phyloP scores from a whole-genome alignment of 805 yeast genomes.

The Monosporozyma unispora region DNA sequence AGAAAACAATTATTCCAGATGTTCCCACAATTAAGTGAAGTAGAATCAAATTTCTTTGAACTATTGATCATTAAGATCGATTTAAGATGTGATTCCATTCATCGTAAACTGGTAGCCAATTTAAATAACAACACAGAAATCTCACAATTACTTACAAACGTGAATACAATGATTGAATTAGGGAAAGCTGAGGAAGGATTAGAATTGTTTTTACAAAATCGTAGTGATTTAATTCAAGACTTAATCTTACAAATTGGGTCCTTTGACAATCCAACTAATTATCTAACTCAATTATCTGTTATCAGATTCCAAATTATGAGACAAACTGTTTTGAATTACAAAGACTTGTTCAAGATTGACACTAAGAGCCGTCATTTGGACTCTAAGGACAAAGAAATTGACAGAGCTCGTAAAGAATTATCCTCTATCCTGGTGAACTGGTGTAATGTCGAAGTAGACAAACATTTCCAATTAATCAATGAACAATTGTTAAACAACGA shows the following conservation, averaged over 20 bases:
- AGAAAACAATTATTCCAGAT: slow-evolving; percentile 22
- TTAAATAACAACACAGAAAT: slow-evolving; percentile 27
- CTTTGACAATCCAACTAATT: slow-evolving; percentile 47
- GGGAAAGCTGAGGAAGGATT: slow-evolving; percentile 42
- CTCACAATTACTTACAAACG: slow-evolving; percentile 17
- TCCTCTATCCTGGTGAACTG: slow-evolving; percentile 66
- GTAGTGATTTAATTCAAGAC: slow-evolving; percentile 39
- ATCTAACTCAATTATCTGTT: slow-evolving; percentile 52
- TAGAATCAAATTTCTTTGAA: slow-evolving; percentile 27
- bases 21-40: slow-evolving; percentile 14
- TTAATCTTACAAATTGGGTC: slow-evolving; percentile 40
- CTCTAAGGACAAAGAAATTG: not conserved
- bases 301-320: slow-evolving; percentile 53
- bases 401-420: slow-evolving; percentile 16
- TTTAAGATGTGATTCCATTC: slow-evolving; percentile 26
- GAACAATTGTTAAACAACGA: slow-evolving; percentile 61
- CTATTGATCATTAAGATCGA: slow-evolving; percentile 28
- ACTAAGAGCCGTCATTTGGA: not conserved
- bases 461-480: slow-evolving; percentile 49
- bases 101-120: slow-evolving; percentile 30
- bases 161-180: slow-evolving; percentile 32
- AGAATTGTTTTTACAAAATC: slow-evolving; percentile 39
- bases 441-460: slow-evolving; percentile 57
- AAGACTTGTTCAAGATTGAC: slow-evolving; percentile 36
- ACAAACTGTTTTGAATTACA: slow-evolving; percentile 48